Evolutionary conservation across 2,329 filamentous ascomycete genomes (phyloP).

Genomic region (Cryphonectria parasitica): DNA sequence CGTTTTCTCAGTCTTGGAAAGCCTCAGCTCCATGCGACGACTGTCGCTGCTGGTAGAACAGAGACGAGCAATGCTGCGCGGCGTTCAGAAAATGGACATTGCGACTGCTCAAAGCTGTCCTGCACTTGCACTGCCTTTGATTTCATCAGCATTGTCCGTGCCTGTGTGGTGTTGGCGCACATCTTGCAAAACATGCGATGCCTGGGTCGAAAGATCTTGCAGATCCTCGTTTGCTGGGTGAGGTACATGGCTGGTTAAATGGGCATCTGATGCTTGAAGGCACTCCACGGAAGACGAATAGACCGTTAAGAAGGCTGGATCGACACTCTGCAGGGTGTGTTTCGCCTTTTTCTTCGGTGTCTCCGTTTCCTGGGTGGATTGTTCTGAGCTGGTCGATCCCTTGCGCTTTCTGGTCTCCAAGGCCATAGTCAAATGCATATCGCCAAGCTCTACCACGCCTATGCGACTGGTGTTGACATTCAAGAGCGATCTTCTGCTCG

Average conservation of each 20-base stretch:
- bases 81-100: background rate
- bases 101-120: background rate
- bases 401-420: conserved; percentile 14
- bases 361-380: background rate
- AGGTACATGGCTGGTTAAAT: background rate
- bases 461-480: background rate
- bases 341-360: background rate
- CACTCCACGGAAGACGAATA: background rate
- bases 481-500: background rate
- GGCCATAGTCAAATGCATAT: background rate
- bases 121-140: background rate
- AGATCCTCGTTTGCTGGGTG: background rate
- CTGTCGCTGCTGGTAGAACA: conserved; percentile 22
- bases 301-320: background rate
- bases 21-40: conserved; percentile 5
- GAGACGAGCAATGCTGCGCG: conserved; percentile 15
- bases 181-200: conserved; percentile 1
- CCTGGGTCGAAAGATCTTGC: background rate
- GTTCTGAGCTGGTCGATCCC: background rate
- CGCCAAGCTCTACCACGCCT: background rate
- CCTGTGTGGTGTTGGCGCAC: background rate
- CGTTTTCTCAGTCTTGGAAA: background rate
- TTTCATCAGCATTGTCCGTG: background rate
- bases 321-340: background rate
- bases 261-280: background rate